Evolutionary conservation across 306 rosid genomes (phyloP).

Genomic region (Begonia masoniana): DNA sequence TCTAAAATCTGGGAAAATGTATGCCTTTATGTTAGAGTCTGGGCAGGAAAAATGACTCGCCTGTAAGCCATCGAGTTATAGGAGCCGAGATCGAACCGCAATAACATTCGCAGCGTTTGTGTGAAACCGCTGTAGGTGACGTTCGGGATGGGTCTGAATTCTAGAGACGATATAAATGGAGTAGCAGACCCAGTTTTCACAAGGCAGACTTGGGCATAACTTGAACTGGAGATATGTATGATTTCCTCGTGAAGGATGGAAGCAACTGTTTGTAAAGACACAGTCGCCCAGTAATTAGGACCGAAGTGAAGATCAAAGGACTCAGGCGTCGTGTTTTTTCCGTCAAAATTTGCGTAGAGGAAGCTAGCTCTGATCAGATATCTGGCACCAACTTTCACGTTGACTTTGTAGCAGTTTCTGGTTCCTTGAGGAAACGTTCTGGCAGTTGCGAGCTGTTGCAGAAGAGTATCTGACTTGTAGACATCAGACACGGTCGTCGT

Average conservation of each 20-base stretch:
- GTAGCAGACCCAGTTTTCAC: conserved; percentile 14
- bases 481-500: background rate
- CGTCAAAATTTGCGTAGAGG: conserved; percentile 37
- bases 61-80: conserved; percentile 13
- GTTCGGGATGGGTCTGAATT: conserved; percentile 21
- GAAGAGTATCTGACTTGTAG: background rate
- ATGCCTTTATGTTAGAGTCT: no score
- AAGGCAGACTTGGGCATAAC: conserved; percentile 21
- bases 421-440: conserved; percentile 50
- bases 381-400: conserved; percentile 11
- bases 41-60: conserved; percentile 17
- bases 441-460: conserved; percentile 12
- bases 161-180: conserved; percentile 35
- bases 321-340: conserved; percentile 4
- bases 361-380: conserved; percentile 33
- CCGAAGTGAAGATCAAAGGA: conserved; percentile 35
- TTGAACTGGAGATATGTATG: conserved; percentile 14
- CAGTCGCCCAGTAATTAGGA: conserved; percentile 20
- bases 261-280: background rate
- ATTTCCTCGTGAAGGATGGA: conserved; percentile 11
- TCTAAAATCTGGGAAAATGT: background rate
- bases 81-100: conserved; percentile 26
- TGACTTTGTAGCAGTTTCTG: conserved; percentile 41
- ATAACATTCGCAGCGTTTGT: conserved; percentile 3
- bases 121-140: conserved; percentile 7